Base-by-base conservation (phyloP, 78 protist genomes). In the slime mould (Dictyostelium discoideum) region DNA sequence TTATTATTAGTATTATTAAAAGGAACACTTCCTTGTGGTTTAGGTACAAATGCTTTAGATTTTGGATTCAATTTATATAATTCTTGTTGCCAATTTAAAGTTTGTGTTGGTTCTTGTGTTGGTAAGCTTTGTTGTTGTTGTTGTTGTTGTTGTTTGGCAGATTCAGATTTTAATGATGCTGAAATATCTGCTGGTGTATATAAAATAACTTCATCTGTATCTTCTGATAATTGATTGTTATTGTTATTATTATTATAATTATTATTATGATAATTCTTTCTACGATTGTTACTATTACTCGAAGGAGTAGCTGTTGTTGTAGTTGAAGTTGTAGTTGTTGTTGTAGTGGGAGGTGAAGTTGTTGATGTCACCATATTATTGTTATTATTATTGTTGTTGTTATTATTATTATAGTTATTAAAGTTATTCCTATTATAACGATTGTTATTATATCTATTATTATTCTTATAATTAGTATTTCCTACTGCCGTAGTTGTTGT, bases 71-170 rank as follows among this genome's bases (percentile, higher is more conserved):
- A 46, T 81, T 82, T 90, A 76, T 22, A 86, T 54, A 40, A 67
- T 37, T 72, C 77, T 82, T 90, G 95, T 82, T 90, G 95, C 95
- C 95, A 90, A 29, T 85, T 90, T 74, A 90, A 42, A 37, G 57
- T 13, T 22, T 40, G 73, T 39, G 48, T 48, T 42, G 44, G 29
- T 42, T 29, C 26, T 54, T 29, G 37, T 4, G 42, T 54, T 29
- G 54, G 24, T 10, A 2, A 22, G 7, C 13, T 76, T 42, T 65
- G 72, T 24, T 81, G 40, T 32, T 32, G 37, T 32, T n/a, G n/a
- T n/a, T n/a, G n/a, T 40, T 44, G 84, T 22, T 67, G 94, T 78
- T 67, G 80, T 65, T 74, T 57, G 5, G 5, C 29, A 40, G 69
- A 22, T 79, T 79, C 84, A 44, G 54, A 79, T 44, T n/a, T 79